These are phyloP conservation scores for Eutrema japonicum DNA, from an alignment of 345 rosid genomes.

Conservation along the genomic window DNA sequence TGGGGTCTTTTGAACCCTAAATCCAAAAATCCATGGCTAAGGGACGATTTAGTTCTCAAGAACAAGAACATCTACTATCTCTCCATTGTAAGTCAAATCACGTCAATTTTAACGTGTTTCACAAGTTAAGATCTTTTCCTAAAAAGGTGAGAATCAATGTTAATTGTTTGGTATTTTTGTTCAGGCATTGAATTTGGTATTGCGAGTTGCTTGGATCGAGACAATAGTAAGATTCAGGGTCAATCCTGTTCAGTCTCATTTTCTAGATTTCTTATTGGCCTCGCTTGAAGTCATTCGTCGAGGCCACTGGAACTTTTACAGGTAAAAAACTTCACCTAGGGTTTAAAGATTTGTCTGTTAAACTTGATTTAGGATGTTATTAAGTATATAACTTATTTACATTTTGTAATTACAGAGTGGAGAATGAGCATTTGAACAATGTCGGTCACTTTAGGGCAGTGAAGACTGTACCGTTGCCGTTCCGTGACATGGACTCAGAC, in stretches of 20 bases:
- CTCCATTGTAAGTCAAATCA: conserved; percentile 67
- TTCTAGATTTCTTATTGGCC: conserved; percentile 86
- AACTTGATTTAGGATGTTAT: background rate
- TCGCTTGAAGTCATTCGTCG: conserved; percentile 86
- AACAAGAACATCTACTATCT: conserved; percentile 68
- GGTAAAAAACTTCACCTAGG: conserved; percentile 49
- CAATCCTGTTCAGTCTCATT: conserved; percentile 54
- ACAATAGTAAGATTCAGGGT: conserved; percentile 65
- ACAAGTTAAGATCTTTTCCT: conserved; percentile 6
- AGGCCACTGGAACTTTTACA: conserved; percentile 98
- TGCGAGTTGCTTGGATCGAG: conserved; percentile 88
- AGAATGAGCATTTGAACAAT: conserved; percentile 90
- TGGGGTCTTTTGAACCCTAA: conserved; percentile 86
- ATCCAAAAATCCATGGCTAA: conserved; percentile 79
- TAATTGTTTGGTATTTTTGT: background rate
- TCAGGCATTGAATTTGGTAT: conserved; percentile 72
- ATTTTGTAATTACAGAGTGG: conserved; percentile 58
- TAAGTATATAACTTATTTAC: background rate
- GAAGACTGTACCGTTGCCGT: conserved; percentile 86
- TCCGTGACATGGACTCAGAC: conserved; percentile 71
- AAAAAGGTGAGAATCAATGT: conserved; percentile 1
- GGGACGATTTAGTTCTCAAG: conserved; percentile 80
- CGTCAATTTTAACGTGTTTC: conserved; percentile 10
- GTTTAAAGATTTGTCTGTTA: background rate
- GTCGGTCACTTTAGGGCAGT: conserved; percentile 90